Conservation (phyloP, 805 yeast species). For the Wickerhamomyces subpelliculosus region DNA sequence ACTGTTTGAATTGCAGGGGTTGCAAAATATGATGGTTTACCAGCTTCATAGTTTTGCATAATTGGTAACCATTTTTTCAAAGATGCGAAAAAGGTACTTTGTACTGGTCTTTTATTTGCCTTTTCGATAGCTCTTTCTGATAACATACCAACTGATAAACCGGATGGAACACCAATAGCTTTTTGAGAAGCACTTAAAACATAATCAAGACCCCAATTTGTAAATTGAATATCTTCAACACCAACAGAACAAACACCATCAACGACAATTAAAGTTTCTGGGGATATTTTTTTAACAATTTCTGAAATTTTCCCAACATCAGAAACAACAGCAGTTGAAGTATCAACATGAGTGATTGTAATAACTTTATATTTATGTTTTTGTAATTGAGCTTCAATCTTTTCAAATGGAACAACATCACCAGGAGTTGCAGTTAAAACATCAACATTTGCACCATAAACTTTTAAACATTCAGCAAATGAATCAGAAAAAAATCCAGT, state of each 20-base stretch:
- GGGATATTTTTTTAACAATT: constrained; percentile 57
- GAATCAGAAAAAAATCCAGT: constrained; percentile 89
- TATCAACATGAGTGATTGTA: constrained; percentile 92
- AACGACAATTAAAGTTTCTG: constrained; percentile 76
- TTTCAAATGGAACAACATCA: constrained; percentile 49
- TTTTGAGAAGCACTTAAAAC: constrained; percentile 92
- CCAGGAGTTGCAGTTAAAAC: constrained; percentile 70
- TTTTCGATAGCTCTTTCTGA: constrained; percentile 67
- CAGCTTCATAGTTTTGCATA: constrained; percentile 79
- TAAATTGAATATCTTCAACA: constrained; percentile 80
- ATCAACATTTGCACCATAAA: constrained; percentile 74
- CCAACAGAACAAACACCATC: constrained; percentile 96
- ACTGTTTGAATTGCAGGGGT: constrained; percentile 91
- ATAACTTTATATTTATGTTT: constrained; percentile 53
- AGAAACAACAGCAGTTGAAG: constrained; percentile 88
- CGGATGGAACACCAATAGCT: constrained; percentile 93
- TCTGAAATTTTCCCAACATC: constrained; percentile 59
- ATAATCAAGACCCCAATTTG: constrained; percentile 84
- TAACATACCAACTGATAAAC: constrained; percentile 71
- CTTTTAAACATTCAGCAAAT: constrained; percentile 66
- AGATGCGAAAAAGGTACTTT: constrained; percentile 51
- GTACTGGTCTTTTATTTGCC: constrained; percentile 44
- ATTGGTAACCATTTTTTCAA: constrained; percentile 84
- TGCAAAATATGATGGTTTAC: constrained; percentile 83
- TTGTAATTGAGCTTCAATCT: constrained; percentile 49